These are phyloP conservation scores for Peronospora belbahrii DNA, from an alignment of 352 stramenopile species.

Conservation along the genomic window DNA sequence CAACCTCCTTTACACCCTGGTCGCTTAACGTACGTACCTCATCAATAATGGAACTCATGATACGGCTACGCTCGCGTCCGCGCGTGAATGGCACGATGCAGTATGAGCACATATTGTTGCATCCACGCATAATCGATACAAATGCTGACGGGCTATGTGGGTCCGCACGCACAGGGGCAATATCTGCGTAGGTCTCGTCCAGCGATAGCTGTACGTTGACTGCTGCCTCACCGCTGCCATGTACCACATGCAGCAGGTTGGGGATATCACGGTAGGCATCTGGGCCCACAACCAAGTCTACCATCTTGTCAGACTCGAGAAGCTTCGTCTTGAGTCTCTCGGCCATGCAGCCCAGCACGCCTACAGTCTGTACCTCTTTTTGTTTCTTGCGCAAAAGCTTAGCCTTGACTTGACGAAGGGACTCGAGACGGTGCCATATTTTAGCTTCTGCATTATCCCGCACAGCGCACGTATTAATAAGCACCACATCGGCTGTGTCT, in stretches of 20 bases:
- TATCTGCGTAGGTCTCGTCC: conserved; percentile 98
- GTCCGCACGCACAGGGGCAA: conserved; percentile 89
- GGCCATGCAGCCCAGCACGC: conserved; percentile 99
- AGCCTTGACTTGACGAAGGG: conserved; percentile 63
- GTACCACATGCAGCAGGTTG: conserved; percentile 86
- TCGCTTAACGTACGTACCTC: conserved; percentile 88
- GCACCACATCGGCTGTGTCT: conserved; percentile 88
- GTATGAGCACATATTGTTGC: conserved; percentile 99
- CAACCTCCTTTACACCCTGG: conserved; percentile 95
- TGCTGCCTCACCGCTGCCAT: conserved; percentile 51
- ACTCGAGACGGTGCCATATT: conserved; percentile 83
- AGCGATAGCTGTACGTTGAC: conserved; percentile 95
- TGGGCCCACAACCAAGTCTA: conserved; percentile 96
- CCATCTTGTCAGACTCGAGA: conserved; percentile 90
- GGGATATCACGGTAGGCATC: conserved; percentile 98
- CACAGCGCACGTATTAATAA: conserved; percentile 99
- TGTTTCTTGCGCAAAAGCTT: conserved; percentile 64
- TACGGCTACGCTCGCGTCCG: conserved; percentile 90
- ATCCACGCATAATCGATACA: conserved; percentile 98
- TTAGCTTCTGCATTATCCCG: conserved; percentile 98
- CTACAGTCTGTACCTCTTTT: conserved; percentile 78
- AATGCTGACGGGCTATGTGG: conserved; percentile 87
- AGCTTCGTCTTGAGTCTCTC: conserved; percentile 96
- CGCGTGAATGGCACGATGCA: conserved; percentile 99
- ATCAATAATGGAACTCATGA: conserved; percentile 90